Evolutionary conservation across 2,329 filamentous ascomycete genomes (phyloP).

Genomic region (Periconia sp.): DNA sequence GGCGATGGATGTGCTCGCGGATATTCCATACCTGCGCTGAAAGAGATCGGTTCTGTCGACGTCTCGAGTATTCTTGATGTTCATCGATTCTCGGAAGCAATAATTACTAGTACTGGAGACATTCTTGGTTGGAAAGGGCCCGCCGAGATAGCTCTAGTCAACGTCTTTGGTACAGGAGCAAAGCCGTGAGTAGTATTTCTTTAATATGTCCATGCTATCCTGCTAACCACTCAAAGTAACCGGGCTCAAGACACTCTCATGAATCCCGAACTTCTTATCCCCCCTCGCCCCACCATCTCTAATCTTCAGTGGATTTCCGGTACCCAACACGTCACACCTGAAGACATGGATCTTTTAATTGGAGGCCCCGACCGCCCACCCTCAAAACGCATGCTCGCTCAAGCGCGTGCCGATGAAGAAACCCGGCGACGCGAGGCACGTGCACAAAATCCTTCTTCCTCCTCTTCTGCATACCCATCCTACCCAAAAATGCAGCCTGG

Average conservation of each 20-base stretch:
- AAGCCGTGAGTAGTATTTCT: constrained; percentile 53
- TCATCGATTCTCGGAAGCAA: constrained; percentile 67
- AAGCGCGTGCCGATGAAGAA: constrained; percentile 73
- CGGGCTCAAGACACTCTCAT: constrained; percentile 69
- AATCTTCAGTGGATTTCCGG: constrained; percentile 96
- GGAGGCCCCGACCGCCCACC: constrained; percentile 85
- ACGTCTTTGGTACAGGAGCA: constrained; percentile 78
- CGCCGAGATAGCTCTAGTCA: constrained; percentile 79
- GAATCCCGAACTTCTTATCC: constrained; percentile 73
- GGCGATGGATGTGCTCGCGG: constrained; percentile 78
- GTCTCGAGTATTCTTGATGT: constrained; percentile 71
- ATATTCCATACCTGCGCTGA: constrained; percentile 84
- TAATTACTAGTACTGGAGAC: constrained; percentile 76
- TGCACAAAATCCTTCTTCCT: constrained; percentile 33
- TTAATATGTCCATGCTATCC: neutral
- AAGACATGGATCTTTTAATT: constrained; percentile 87
- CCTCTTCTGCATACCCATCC: constrained; percentile 24
- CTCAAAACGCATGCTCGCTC: constrained; percentile 83
- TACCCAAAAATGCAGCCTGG: constrained; percentile 16
- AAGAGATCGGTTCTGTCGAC: constrained; percentile 72
- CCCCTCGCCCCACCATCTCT: constrained; percentile 86
- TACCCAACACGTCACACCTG: constrained; percentile 84
- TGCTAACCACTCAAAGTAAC: constrained; percentile 37
- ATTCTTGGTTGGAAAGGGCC: constrained; percentile 88
- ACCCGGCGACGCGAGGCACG: constrained; percentile 47